Evolutionary conservation across 2,329 filamentous ascomycete genomes (phyloP), one percentile per base, ranked within the genome.

Genomic region (Colletotrichum sp.): DNA sequence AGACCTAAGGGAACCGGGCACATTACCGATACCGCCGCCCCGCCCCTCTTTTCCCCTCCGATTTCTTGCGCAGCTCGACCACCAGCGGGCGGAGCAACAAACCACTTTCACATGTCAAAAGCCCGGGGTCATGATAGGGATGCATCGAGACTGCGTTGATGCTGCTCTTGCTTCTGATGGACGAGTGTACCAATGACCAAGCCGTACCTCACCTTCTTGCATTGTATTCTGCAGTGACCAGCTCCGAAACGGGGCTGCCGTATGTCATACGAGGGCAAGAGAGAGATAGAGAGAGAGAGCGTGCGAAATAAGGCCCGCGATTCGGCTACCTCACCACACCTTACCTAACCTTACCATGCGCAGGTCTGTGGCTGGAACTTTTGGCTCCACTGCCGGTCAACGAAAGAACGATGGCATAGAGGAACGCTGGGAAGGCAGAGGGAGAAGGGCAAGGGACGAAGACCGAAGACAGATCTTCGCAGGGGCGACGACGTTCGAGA

Each of bases 61-160:
- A 31, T 34, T 34, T 54, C 21, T 51, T 54, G 38, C 55, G 36
- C 59, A 55, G 38, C 47, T 59, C 47, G 66, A 58, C 59, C 38
- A 31, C 62, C 54, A 43, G 38, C 38, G 36, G 38, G 71, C 62
- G 69, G 57, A 63, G 72, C 69, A 51, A 55, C 15, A 47, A 47
- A 54, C 69, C 57, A 43, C 38, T 73, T 74, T 74, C 72, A 74
- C 72, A 74, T 74, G 72, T 65, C 65, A 73, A 31, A 21, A 51
- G 58, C 69, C 58, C 31, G 69, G 72, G 64, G 55, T 43, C 57
- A 24, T 24, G 70, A 73, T 73, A 70, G 66, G 36, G 59, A 70
- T 38, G 70, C 66, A 72, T 69, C 47, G 58, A 65, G 69, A 59
- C 65, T 34, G 61, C 47, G 58, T 29, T 72, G 57, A 34, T 43